A percentile compares a stretch with the other conserved stretches of the same genome.
phyloP scores from a whole-genome alignment of 1,284 basidiomycete genomes.

The Rhodotorula mucilaginosa region DNA sequence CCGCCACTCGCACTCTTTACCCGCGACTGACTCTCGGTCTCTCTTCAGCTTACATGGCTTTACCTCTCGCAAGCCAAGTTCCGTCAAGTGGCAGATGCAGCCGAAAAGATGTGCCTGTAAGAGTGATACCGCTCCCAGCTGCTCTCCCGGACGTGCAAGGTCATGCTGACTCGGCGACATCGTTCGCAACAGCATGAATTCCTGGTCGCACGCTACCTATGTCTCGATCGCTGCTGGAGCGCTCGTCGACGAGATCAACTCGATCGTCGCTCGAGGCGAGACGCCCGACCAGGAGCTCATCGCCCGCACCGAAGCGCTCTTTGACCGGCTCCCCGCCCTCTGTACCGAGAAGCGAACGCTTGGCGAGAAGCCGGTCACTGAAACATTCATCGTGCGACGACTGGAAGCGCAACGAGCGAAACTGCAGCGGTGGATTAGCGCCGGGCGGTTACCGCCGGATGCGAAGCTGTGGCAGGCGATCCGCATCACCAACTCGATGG shows the following conservation, averaged over 20 bases:
- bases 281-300: constrained; percentile 20
- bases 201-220: constrained; percentile 41
- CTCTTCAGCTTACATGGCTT: constrained; percentile 37
- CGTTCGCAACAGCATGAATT: constrained; percentile 23
- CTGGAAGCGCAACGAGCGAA: constrained; percentile 37
- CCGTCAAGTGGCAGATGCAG: constrained; percentile 32
- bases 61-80: constrained; percentile 35
- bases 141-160: not conserved
- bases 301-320: constrained; percentile 15
- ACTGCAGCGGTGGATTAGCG: constrained; percentile 31
- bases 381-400: constrained; percentile 37
- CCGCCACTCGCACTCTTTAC: not conserved
- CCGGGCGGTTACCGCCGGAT: constrained; percentile 19
- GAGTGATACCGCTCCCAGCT: not conserved
- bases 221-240: constrained; percentile 36
- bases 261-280: constrained; percentile 2
- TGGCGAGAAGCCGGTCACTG: constrained; percentile 38
- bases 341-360: constrained; percentile 38
- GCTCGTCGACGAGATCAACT: constrained; percentile 34
- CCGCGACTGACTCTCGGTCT: not conserved
- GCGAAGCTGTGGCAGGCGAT: constrained; percentile 36
- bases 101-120: constrained; percentile 35
- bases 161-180: not conserved
- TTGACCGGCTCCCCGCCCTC: constrained; percentile 31
- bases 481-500: constrained; percentile 35